Conservation (phyloP, 1,284 basidiomycete species). For the Stereum hirsutum region DNA sequence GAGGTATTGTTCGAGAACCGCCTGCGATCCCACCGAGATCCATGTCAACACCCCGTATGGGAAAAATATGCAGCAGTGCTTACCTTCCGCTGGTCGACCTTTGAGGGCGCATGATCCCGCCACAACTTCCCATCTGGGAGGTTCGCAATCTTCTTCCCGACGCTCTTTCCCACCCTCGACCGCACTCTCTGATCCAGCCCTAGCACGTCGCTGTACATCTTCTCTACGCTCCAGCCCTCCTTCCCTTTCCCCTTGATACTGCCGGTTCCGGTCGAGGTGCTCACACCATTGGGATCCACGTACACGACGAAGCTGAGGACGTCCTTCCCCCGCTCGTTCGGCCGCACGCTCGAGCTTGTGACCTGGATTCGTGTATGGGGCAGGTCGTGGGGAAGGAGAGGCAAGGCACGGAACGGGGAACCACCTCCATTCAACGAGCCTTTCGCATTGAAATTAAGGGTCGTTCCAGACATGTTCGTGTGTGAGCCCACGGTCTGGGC, state of each 20-base stretch:
- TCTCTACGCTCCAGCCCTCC: constrained; percentile 85
- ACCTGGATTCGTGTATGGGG: constrained; percentile 54
- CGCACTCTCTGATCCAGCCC: constrained; percentile 70
- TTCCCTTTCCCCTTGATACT: constrained; percentile 59
- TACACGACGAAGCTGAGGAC: constrained; percentile 75
- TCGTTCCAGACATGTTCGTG: constrained; percentile 8
- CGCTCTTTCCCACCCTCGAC: constrained; percentile 55
- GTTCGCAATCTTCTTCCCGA: constrained; percentile 69
- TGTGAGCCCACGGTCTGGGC: neutral
- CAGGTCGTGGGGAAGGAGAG: constrained; percentile 60
- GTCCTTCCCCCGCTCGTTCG: constrained; percentile 84
- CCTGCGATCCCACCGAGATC: constrained; percentile 34
- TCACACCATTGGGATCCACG: constrained; percentile 56
- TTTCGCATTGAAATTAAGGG: neutral
- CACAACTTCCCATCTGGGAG: constrained; percentile 91
- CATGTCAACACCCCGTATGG: neutral
- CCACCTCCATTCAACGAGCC: constrained; percentile 11
- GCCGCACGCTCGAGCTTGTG: constrained; percentile 68
- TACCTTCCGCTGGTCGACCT: constrained; percentile 91
- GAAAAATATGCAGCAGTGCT: neutral
- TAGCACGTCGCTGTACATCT: constrained; percentile 87
- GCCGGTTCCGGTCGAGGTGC: too few relatives aligned
- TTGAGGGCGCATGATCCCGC: constrained; percentile 95
- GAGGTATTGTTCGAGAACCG: constrained; percentile 80
- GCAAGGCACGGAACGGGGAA: constrained; percentile 56